Evolutionary conservation across 2,329 filamentous ascomycete genomes (phyloP).

Genomic region (Ceratocystis diversiconidia): DNA sequence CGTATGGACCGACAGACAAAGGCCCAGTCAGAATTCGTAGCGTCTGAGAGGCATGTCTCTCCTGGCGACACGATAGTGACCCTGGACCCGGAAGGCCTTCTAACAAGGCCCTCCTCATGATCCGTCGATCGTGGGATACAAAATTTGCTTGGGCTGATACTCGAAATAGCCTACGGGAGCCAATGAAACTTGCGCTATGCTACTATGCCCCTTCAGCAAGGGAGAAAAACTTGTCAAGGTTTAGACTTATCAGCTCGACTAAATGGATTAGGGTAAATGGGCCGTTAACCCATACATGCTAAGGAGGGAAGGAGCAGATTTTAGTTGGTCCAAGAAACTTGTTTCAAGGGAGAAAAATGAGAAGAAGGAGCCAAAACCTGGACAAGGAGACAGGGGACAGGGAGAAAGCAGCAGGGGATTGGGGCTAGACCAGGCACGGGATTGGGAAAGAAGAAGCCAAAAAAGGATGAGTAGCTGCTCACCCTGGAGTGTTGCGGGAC

Average conservation of each 20-base stretch:
- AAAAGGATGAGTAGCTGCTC: background rate
- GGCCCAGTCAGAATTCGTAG: too few relatives aligned
- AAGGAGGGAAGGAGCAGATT: background rate
- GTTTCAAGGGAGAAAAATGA: background rate
- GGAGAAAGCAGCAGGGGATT: background rate
- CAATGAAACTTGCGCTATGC: background rate
- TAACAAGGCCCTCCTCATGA: too few relatives aligned
- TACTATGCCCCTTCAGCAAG: background rate
- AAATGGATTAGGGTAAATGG: background rate
- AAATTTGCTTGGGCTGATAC: background rate
- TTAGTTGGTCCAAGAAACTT: conserved; percentile 2
- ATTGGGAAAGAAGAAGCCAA: background rate
- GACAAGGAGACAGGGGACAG: background rate
- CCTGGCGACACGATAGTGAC: too few relatives aligned
- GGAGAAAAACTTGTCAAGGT: background rate
- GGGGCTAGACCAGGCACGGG: background rate
- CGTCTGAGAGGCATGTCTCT: too few relatives aligned
- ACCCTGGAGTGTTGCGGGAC: too few relatives aligned
- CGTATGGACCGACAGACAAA: too few relatives aligned
- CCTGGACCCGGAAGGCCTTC: too few relatives aligned
- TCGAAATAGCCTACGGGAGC: background rate
- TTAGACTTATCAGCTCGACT: background rate
- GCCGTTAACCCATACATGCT: background rate
- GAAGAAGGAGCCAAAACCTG: background rate
- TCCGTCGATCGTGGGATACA: background rate